These are phyloP conservation scores for Daldinia bambusicola DNA, from an alignment of 495 filamentous ascomycete species.

Conservation along the genomic window DNA sequence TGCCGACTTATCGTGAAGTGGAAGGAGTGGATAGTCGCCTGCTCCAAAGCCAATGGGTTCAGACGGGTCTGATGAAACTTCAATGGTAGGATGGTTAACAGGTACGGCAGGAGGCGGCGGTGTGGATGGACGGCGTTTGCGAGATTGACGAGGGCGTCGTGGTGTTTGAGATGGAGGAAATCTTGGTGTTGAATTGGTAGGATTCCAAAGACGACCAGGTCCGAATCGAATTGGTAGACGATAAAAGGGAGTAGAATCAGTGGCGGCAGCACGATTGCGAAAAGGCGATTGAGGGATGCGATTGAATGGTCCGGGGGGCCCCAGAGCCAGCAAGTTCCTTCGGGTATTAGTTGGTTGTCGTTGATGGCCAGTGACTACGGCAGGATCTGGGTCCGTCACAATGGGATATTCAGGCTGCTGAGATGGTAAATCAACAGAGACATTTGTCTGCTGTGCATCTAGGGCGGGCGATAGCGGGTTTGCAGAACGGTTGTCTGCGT, in stretches of 20 bases:
- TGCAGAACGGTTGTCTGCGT: constrained; percentile 48
- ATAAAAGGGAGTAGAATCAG: constrained; percentile 32
- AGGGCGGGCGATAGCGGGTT: constrained; percentile 52
- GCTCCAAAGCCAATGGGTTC: constrained; percentile 54
- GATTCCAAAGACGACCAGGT: constrained; percentile 69
- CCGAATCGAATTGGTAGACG: constrained; percentile 51
- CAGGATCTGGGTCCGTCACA: constrained; percentile 39
- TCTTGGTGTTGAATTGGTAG: constrained; percentile 70
- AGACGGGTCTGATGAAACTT: constrained; percentile 46
- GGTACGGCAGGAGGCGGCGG: constrained; percentile 61
- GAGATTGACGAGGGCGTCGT: constrained; percentile 22
- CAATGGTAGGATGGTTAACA: constrained; percentile 55
- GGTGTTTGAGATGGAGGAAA: constrained; percentile 44
- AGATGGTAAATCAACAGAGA: constrained; percentile 48
- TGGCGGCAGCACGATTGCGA: constrained; percentile 52
- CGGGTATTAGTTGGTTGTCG: constrained; percentile 52
- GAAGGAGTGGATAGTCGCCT: constrained; percentile 76
- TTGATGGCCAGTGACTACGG: constrained; percentile 32
- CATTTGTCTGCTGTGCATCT: constrained; percentile 51
- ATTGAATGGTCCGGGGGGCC: constrained; percentile 47
- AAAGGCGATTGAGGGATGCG: constrained; percentile 57
- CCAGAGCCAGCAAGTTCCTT: constrained; percentile 47
- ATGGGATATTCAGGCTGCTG: constrained; percentile 52
- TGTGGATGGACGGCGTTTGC: constrained; percentile 55
- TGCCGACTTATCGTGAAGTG: constrained; percentile 72